Percentiles rank a stretch among this genome's conserved stretches.
These are phyloP conservation scores for Malassezia dermatis DNA, from an alignment of 1,284 basidiomycete genomes.

Conservation along the genomic window DNA sequence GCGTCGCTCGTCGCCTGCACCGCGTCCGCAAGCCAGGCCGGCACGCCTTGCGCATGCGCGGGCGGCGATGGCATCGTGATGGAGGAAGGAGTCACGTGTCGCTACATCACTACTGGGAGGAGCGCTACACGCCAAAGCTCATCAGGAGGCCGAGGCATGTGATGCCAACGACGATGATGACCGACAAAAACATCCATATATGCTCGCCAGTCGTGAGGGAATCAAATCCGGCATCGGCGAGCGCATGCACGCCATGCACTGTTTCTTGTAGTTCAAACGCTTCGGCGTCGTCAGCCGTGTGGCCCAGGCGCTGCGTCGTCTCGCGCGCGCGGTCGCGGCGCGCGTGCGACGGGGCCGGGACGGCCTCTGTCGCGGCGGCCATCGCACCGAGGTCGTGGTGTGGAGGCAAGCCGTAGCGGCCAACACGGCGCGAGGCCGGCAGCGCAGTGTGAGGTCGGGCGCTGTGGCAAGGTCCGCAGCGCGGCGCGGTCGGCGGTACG, in stretches of 20 bases:
- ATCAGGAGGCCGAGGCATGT: neutral
- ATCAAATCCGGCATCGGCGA: constrained; percentile 6
- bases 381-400: neutral
- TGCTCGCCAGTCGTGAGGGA: constrained; percentile 8
- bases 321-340: constrained; percentile 3
- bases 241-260: neutral
- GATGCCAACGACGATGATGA: neutral
- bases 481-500: no score
- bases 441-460: no score
- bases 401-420: neutral
- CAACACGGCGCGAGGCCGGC: no score
- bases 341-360: neutral
- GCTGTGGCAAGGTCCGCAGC: no score
- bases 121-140: neutral
- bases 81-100: constrained; percentile 1
- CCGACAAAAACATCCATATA: constrained; percentile 4
- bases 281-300: neutral
- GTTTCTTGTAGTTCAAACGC: constrained; percentile 8
- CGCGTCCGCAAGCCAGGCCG: constrained; percentile 3
- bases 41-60: neutral
- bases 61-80: neutral
- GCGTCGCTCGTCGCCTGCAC: neutral
- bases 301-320: neutral
- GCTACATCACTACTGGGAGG: neutral
- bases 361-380: neutral